These are phyloP conservation scores for Moricandia moricandioides DNA, from an alignment of 345 rosid genomes.

Conservation along the genomic window DNA sequence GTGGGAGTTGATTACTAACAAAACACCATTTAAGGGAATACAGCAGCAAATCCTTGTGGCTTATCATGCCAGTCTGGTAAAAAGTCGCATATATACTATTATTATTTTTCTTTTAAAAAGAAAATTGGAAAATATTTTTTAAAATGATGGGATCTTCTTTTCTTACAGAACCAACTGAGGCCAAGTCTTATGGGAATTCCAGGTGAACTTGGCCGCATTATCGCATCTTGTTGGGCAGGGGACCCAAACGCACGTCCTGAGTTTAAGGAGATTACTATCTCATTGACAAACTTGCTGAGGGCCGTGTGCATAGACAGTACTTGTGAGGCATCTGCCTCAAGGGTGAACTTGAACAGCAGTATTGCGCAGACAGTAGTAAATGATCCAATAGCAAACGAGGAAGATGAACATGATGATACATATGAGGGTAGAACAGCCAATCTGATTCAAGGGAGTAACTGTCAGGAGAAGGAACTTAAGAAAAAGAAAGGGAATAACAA, in stretches of 20 bases:
- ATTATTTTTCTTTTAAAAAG: neutral
- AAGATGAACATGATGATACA: neutral
- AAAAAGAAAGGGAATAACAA: neutral
- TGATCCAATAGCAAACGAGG: neutral
- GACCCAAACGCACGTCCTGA: slow-evolving; percentile 55
- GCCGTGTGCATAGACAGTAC: slow-evolving; percentile 2
- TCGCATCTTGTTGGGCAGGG: slow-evolving; percentile 58
- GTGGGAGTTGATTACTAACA: slow-evolving; percentile 64
- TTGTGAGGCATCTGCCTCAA: neutral
- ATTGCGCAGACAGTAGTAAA: neutral
- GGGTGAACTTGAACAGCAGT: neutral
- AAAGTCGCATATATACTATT: neutral
- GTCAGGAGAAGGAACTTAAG: neutral
- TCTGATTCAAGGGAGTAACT: neutral
- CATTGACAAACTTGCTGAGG: slow-evolving; percentile 29
- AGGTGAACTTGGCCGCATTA: slow-evolving; percentile 32
- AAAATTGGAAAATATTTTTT: neutral
- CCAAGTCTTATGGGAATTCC: slow-evolving; percentile 51
- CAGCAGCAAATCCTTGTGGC: slow-evolving; percentile 35
- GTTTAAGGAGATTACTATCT: slow-evolving; percentile 43
- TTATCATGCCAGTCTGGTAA: slow-evolving; percentile 46
- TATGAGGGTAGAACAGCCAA: neutral
- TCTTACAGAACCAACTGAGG: slow-evolving; percentile 46
- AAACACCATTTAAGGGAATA: slow-evolving; percentile 47
- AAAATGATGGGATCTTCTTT: neutral